phyloP scores from a whole-genome alignment of 2,329 filamentous ascomycete genomes.

The Alternaria incomplexa region DNA sequence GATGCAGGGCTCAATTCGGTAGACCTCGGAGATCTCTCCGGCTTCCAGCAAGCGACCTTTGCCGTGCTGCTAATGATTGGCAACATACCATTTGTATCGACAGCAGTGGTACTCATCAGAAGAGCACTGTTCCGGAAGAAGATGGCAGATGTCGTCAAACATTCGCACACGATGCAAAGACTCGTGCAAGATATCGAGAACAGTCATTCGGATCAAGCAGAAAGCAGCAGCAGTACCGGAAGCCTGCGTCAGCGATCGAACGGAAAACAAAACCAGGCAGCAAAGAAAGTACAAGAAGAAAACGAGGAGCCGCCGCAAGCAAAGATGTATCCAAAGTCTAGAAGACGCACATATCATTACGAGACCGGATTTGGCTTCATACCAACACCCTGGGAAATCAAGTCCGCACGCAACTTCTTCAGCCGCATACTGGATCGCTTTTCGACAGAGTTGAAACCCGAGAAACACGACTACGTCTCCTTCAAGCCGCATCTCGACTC shows the following conservation, averaged over 20 bases:
- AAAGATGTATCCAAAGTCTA: conserved; percentile 18
- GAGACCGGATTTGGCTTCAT: conserved; percentile 36
- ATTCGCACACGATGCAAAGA: conserved; percentile 31
- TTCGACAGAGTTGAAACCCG: conserved; percentile 25
- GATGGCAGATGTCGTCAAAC: conserved; percentile 35
- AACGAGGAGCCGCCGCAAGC: conserved; percentile 2
- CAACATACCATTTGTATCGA: conserved; percentile 40
- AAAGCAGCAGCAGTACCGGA: conserved; percentile 8
- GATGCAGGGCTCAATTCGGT: conserved; percentile 34
- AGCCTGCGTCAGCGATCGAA: conserved; percentile 8
- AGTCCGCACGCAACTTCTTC: conserved; percentile 30
- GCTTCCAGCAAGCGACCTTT: conserved; percentile 37
- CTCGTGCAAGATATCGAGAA: conserved; percentile 35
- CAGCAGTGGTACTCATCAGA: conserved; percentile 35
- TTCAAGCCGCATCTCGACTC: conserved; percentile 40
- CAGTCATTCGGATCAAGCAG: conserved; percentile 3
- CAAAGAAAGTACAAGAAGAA: not conserved
- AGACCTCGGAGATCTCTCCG: conserved; percentile 30
- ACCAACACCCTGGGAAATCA: conserved; percentile 41
- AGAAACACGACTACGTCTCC: conserved; percentile 38
- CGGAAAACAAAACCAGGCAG: not conserved
- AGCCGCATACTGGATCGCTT: conserved; percentile 24
- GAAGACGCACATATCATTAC: conserved; percentile 31
- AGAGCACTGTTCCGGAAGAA: conserved; percentile 34
- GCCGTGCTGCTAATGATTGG: conserved; percentile 36